A percentile compares a stretch with the other conserved stretches of the same genome.
These are phyloP conservation scores for Sanghuangporus baumii DNA, from an alignment of 1,284 basidiomycete genomes.

Conservation along the genomic window DNA sequence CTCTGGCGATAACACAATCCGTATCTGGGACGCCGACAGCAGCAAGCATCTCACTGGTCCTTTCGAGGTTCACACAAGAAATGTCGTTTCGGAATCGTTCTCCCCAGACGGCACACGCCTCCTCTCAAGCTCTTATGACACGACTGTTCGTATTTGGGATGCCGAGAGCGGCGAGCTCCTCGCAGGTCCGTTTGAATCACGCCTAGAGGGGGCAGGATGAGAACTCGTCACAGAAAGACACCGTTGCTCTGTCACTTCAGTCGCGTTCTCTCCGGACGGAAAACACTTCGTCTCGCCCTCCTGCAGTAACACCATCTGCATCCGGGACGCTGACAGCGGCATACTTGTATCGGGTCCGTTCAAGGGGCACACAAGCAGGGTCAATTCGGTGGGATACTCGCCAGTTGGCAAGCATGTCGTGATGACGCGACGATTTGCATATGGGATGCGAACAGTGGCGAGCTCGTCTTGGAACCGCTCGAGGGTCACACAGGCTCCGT, in stretches of 20 bases:
- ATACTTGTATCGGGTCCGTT: background rate
- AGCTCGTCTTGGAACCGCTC: background rate
- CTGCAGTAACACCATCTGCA: background rate
- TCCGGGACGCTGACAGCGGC: conserved; percentile 2
- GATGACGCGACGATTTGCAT: conserved; percentile 17
- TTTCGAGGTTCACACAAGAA: no score
- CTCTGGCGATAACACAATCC: background rate
- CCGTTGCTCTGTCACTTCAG: background rate
- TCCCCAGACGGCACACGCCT: no score
- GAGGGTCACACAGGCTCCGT: background rate
- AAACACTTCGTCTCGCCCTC: background rate
- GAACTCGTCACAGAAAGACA: background rate
- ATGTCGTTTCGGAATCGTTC: no score
- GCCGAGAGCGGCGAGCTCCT: background rate
- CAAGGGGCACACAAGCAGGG: background rate
- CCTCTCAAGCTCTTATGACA: no score
- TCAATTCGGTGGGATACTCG: conserved; percentile 1
- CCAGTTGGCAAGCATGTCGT: conserved; percentile 10
- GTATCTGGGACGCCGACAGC: no score
- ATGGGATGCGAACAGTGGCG: conserved; percentile 2
- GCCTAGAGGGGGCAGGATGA: background rate
- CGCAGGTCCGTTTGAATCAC: no score
- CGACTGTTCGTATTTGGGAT: background rate
- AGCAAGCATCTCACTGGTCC: no score
- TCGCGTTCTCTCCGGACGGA: conserved; percentile 4